Evolutionary conservation across 495 filamentous ascomycete species (phyloP), one percentile per base, ranked within the genome.

Genomic region (Apiosordaria backusii): DNA sequence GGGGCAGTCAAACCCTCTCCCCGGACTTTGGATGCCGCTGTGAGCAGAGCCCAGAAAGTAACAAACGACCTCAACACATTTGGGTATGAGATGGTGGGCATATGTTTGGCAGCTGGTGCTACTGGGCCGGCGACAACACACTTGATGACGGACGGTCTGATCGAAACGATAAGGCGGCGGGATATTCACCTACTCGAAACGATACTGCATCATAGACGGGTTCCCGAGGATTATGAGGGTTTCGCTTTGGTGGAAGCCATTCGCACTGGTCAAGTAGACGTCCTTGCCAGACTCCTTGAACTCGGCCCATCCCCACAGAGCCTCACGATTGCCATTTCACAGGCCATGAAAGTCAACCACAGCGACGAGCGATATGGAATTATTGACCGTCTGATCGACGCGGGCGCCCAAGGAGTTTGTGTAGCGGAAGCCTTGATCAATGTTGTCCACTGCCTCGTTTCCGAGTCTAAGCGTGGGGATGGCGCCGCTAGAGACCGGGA

Each of bases 161-260:
- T 74, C 9, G 69, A 71, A 4, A 64, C 72, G 6, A 68, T 75
- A 3, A 68, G 50, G 22, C 53, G 50, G 6, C 59, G 65, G 18
- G 64, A 66, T 15, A 63, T 50, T 4, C 50, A 61, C 1, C 62
- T 76, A 13, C 45, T 75, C 4, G 70, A 68, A 25, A 74, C 60
- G 4, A 65, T 76, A 4, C 62, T 76, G 4, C 62, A 60, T 1
- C 59, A 68, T 7, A 61, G 65, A 24, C 65, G 25, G 7, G 63
- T 65, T 3, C 59, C 71, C 0, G 61, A 40, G 0, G 61, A 75
- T 5, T 71, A 68, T 18, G 72, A 75, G 21, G 67, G 69, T 3
- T 58, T 71, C 6, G 71, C 71, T 3, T 54, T 76, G 10, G 50
- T 71, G n/a, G 71, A 75, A 26, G 71, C 73, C 6, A 63, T 76